A percentile compares a stretch with the other conserved stretches of the same genome.
Evolutionary conservation across 768 basidiomycete genomes (phyloP).

Genomic region (Leccinum rimulosum): DNA sequence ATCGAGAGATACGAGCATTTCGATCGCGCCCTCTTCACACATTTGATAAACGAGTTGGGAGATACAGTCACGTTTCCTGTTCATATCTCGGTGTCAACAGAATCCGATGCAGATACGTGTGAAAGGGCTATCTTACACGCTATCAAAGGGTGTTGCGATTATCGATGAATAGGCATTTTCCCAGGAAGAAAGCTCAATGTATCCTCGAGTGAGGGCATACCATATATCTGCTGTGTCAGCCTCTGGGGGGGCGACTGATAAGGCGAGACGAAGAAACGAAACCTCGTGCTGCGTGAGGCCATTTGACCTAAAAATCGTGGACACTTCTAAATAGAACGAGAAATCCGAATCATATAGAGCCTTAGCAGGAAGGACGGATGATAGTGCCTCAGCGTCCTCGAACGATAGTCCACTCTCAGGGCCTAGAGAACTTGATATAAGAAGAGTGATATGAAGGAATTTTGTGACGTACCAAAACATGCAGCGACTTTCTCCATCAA

Average conservation of each 20-base stretch:
- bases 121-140: slow-evolving; percentile 57
- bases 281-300: slow-evolving; percentile 60
- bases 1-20: slow-evolving; percentile 74
- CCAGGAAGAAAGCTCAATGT: slow-evolving; percentile 68
- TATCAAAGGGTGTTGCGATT: slow-evolving; percentile 69
- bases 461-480: slow-evolving; percentile 59
- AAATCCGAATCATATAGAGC: slow-evolving; percentile 59
- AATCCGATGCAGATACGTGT: slow-evolving; percentile 5
- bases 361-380: slow-evolving; percentile 56
- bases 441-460: not conserved
- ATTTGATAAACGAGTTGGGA: slow-evolving; percentile 84
- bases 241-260: slow-evolving; percentile 59
- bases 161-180: slow-evolving; percentile 87
- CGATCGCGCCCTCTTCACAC: slow-evolving; percentile 86
- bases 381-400: slow-evolving; percentile 65
- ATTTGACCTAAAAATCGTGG: slow-evolving; percentile 67
- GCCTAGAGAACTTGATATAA: slow-evolving; percentile 32
- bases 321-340: slow-evolving; percentile 75
- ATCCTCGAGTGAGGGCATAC: slow-evolving; percentile 73
- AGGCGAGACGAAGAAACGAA: slow-evolving; percentile 73
- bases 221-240: slow-evolving; percentile 69
- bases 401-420: slow-evolving; percentile 47
- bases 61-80: slow-evolving; percentile 79
- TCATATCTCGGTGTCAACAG: slow-evolving; percentile 10
- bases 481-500: slow-evolving; percentile 74